phyloP scores from a whole-genome alignment of 2,329 filamentous ascomycete genomes.

The Diaporthe vaccinii region DNA sequence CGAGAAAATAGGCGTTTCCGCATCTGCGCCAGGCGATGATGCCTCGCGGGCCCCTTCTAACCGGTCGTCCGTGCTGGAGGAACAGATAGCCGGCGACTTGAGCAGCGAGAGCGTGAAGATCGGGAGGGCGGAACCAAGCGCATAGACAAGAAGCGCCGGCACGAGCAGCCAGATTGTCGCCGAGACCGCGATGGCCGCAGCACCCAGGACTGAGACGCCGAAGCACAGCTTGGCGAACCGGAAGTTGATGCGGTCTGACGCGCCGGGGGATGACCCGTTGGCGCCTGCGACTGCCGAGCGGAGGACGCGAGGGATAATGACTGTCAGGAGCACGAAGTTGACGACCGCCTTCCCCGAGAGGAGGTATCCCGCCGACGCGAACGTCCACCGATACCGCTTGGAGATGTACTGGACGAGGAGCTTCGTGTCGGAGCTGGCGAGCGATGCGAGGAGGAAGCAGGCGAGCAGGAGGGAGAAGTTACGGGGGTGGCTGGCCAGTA shows the following conservation, averaged over 20 bases:
- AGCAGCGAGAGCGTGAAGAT: slow-evolving; percentile 64
- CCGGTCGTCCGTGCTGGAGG: slow-evolving; percentile 30
- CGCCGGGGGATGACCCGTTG: slow-evolving; percentile 42
- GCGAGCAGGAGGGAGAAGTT: slow-evolving; percentile 59
- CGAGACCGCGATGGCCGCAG: slow-evolving; percentile 58
- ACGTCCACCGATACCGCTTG: slow-evolving; percentile 61
- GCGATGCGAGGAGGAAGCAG: slow-evolving; percentile 61
- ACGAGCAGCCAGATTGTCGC: slow-evolving; percentile 56
- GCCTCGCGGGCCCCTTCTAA: slow-evolving; percentile 35
- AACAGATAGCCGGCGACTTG: slow-evolving; percentile 58
- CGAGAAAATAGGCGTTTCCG: slow-evolving; percentile 60
- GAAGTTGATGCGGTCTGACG: slow-evolving; percentile 50
- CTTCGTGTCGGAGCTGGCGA: slow-evolving; percentile 66
- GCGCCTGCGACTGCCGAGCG: slow-evolving; percentile 40
- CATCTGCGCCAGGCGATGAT: slow-evolving; percentile 41
- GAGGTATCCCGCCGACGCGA: slow-evolving; percentile 62
- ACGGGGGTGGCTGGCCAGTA: slow-evolving; percentile 54
- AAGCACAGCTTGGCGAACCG: slow-evolving; percentile 54
- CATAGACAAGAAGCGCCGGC: slow-evolving; percentile 60
- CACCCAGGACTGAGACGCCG: slow-evolving; percentile 56
- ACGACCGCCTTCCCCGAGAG: slow-evolving; percentile 62
- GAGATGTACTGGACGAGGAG: slow-evolving; percentile 65
- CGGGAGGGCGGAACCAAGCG: slow-evolving; percentile 62
- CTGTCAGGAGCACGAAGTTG: slow-evolving; percentile 59
- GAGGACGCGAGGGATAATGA: slow-evolving; percentile 57